Evolutionary conservation across 768 basidiomycete genomes (phyloP), one percentile per base, ranked within the genome.

Genomic region (Cystobasidium onofrii): DNA sequence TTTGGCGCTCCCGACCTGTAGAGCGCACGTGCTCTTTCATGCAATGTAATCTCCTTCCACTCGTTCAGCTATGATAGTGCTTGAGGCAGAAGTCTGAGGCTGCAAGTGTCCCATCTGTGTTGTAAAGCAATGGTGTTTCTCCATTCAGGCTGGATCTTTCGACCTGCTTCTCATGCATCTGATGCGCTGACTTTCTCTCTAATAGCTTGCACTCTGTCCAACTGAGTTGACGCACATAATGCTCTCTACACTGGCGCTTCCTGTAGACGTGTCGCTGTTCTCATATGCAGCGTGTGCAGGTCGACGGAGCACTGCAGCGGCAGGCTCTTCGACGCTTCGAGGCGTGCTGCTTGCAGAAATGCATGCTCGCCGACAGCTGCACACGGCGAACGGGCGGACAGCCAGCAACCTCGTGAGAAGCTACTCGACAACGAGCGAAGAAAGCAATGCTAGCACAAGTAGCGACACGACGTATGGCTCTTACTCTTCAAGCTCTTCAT

Each of bases 391-490:
- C 33, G 31, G 46, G 46, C 57, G 33, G 33, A 27, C 57, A 20
- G 27, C 33, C 25, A 60, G 57, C 57, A 60, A 34, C 20, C 57
- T 60, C 29, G 13, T 27, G 4, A 27, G 57, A 60, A 27, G 57
- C 29, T 60, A 60, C 57, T 29, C 57, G 25, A 29, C 57, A 29
- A 34, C 29, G 13, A 60, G 57, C 57, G 57, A 60, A 13, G 57
- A 67, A 20, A 46, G 44, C 34, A 46, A 50, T 50, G 25, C 34
- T 43, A 66, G 64, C 39, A 66, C 10, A 36, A 66, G 44, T 46
- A 67, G 65, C 27, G 34, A 27, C 41, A 39, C 63, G 34, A 39
- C 63, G 7, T 34, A 25, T 29, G 25, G 33, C 1, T 64, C 63
- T 27, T 9, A 27, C 33, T 64, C 63, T 4, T 34, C 33, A 27